Base-by-base conservation (phyloP, 768 basidiomycete species). In the Serpula lacrymans region DNA sequence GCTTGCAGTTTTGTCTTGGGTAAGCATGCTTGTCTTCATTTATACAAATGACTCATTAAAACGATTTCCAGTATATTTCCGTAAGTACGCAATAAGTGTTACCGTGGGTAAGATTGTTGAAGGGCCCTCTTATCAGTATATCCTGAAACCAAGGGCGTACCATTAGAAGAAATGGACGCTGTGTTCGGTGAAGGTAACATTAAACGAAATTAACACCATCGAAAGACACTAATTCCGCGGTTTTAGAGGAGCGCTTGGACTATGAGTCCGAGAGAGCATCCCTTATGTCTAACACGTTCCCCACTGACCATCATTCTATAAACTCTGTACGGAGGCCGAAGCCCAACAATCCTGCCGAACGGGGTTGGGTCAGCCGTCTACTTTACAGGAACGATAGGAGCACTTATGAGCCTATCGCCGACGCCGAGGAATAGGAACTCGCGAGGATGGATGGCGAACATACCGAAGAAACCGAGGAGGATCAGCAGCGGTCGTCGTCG, bases 131-230 rank as follows among this genome's bases (percentile, higher is more conserved):
- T 26, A 33, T 16, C 43, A 89, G 88, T 88, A 49, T 88, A 89
- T 55, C 89, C 88, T 1, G 87, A 91, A 61, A 90, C 88, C 10
- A 91, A 78, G 64, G 87, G 89, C 2, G 79, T 91, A 5, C 84
- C 89, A 2, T 65, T 93, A 39, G 91, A 94, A 64, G 89, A 93
- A 58, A 89, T 94, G 82, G 91, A 93, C 54, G 79, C 75, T 18
- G 80, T 92, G 13, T 94, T 94, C 61, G 85, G 89, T 32, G 89
- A 93, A 80, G 86, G 85, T 82, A 30, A 34, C 10, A 18, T 37
- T 30, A 23, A 7, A 11, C n/a, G 29, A 32, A 22, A 27, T 13
- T 32, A 11, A 14, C n/a, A 14, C 11, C 11, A 14, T 39, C 8
- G 11, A 63, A 58, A 60, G 6, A 16, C 24, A n/a, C 6, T 35